Base-by-base conservation (phyloP, 2,329 filamentous ascomycete genomes). In the Calonectria crousiana region DNA sequence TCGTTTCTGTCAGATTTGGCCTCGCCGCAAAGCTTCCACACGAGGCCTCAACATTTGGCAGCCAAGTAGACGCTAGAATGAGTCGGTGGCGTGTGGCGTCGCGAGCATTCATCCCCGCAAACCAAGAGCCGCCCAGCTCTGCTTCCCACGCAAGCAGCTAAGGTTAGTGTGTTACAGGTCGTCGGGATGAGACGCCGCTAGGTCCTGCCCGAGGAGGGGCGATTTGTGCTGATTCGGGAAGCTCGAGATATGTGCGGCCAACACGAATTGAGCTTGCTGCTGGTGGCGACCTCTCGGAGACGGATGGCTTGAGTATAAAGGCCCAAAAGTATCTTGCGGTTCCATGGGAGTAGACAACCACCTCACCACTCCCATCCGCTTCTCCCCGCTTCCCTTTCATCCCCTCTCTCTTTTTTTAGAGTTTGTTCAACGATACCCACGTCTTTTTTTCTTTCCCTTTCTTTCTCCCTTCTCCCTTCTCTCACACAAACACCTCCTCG, bases 41-140 rank as follows among this genome's bases (percentile, higher is more conserved):
- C 60, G 60, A 49, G 41, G 41, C 41, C 60, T 49, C 60, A 49
- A 65, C 60, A 62, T 62, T 62, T 34, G 60, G 38, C 41, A 49
- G 30, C 41, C 28, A n/a, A 6, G 28, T 26, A 26, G 60, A 38
- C 41, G 41, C 60, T 65, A 32, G 60, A 32, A 10, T 23, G 38
- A 49, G 60, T 65, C 30, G 18, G 60, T 44, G 60, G 60, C 60
- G 60, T 28, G 56, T 62, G 56, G 56, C 56, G 56, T 62, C 56
- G 23, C 23, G 16, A 62, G 56, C 34, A 62, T 62, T 41, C 56
- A 62, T 62, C 56, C 56, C 44, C 56, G 56, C 56, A 62, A 62
- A 62, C 34, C 18, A 44, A 30, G n/a, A 20, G 6, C 34, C 20
- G 56, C 56, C 20, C 60, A 47, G 20, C 58, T 18, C 5, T 38